Evolutionary conservation across 345 rosid species (phyloP), one percentile per base, ranked within the genome.

Genomic region (Pugionium dolabratum): DNA sequence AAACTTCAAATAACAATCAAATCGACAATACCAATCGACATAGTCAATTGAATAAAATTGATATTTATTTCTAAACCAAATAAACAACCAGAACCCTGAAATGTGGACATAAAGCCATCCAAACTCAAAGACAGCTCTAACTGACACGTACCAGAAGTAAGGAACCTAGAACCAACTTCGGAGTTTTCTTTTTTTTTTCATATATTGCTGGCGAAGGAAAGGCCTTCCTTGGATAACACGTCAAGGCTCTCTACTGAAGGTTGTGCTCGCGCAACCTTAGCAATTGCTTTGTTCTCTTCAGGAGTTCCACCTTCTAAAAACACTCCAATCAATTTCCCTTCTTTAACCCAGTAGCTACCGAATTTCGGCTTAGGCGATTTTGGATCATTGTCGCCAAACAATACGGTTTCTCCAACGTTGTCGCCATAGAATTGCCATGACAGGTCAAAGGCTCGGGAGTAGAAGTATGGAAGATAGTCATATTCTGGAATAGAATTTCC

Each of bases 361-460:
- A 94, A 94, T 73, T 94, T 94, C 1, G 93, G 84, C 52, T 83
- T 86, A 6, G 82, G 51, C 10, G 89, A 78, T 42, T 80, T 51
- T 1, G 86, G 96, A 62, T 80, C 66, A 64, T 53, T 85, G 77
- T 88, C 88, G 7, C 97, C 99, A 25, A 94, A 90, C 26, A 94
- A 76, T 59, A 94, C 95, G 9, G 64, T 44, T 31, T 75, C 79
- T 56, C 79, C 79, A 31, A 65, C 75, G 25, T 90, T 94, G 84
- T 90, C 99, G 36, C 99, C 99, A 3, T 94, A 94, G 86, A 94
- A 94, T 51, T 90, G 99, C 99, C 97, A 94, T 9, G 99, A 85
- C 28, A 94, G 96, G 64, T 83, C 64, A 66, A 76, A 76, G 9
- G 76, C 75, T 49, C 76, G 56, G 27, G 79, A 76, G 49, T 76